Percentiles rank a stretch among this genome's conserved stretches.
Conservation (phyloP, 108 stramenopile species). For the Epithemia pelagica region DNA sequence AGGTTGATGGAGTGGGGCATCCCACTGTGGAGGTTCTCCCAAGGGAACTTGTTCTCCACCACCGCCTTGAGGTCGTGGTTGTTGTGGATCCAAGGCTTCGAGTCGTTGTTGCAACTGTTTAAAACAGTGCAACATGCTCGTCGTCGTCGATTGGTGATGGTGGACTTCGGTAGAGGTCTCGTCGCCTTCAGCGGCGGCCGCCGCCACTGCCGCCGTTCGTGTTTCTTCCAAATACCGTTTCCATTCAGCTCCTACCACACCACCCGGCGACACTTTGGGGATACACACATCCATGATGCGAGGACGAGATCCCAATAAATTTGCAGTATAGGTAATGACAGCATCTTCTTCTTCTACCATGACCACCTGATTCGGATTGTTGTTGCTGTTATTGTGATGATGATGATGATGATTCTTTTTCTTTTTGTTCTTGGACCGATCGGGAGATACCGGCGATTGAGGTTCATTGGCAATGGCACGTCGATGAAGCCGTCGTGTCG, state of each 20-base stretch:
- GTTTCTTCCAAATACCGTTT: slow-evolving; percentile 26
- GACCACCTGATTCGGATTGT: background rate
- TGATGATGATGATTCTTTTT: too few relatives aligned
- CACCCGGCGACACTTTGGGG: slow-evolving; percentile 54
- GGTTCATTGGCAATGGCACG: slow-evolving; percentile 51
- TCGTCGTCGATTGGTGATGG: slow-evolving; percentile 7
- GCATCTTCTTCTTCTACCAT: slow-evolving; percentile 63
- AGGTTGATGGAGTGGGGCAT: slow-evolving; percentile 6
- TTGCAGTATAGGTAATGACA: slow-evolving; percentile 81
- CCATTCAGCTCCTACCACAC: slow-evolving; percentile 37
- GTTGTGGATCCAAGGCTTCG: slow-evolving; percentile 11
- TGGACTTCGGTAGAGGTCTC: background rate
- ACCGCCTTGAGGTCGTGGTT: slow-evolving; percentile 6
- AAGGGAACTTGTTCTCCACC: slow-evolving; percentile 12
- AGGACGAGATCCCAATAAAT: slow-evolving; percentile 76
- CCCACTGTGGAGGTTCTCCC: slow-evolving; percentile 10
- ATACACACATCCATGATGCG: slow-evolving; percentile 88
- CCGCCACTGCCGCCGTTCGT: background rate
- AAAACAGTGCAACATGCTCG: slow-evolving; percentile 56
- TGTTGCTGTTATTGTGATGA: too few relatives aligned
- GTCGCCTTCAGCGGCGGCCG: slow-evolving; percentile 3
- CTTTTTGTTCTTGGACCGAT: slow-evolving; percentile 13
- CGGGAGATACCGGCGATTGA: slow-evolving; percentile 12
- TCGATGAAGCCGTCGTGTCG: slow-evolving; percentile 26
- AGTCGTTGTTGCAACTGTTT: slow-evolving; percentile 51